Base-by-base conservation (phyloP, 192 early-diverging fungal genomes). In the Coemansia sp. region DNA sequence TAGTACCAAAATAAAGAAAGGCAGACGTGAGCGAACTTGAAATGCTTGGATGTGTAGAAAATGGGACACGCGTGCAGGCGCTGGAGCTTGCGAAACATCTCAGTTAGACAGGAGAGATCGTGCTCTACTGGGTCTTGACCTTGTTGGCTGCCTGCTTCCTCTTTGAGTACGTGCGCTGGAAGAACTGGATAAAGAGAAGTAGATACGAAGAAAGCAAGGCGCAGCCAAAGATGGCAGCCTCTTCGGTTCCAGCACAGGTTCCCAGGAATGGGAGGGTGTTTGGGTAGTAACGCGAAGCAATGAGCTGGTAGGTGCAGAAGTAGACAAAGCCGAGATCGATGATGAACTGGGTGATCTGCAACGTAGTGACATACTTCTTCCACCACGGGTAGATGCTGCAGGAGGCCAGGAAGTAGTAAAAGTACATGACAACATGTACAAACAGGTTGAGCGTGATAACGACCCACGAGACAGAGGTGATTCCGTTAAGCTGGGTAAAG, bases 341-440 rank as follows among this genome's bases (percentile, higher is more conserved):
- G 56, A 95, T 84, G 65, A 96, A 95, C 83, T 96, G 94, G 57
- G 82, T 71, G 61, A 96, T 96, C 81, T 96, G 94, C 63, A 92
- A 72, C 19, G 92, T 91, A 40, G 94, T 96, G 36, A 96, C 81
- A 74, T 92, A 90, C 81, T 93, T 88, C 82, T 95, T 95, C 93
- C 93, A 96, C 92, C 94, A 95, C 64, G 91, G 87, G 69, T 85
- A 80, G 71, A 88, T 88, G 38, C 89, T 84, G 49, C 85, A 83
- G 54, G 89, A 89, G 13, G 90, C 88, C 62, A 87, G 89, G 83
- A 89, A 89, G 77, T 93, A 93, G 82, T 92, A 93, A 73, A 89
- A 92, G 84, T 93, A 93, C 94, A 96, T 96, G 59, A 93, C 74
- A 57, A 94, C 91, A 69, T 96, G 94, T 20, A 96, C 91, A 61